Conservation (phyloP, 352 stramenopile genomes). For the Elongisporangium senticosum region DNA sequence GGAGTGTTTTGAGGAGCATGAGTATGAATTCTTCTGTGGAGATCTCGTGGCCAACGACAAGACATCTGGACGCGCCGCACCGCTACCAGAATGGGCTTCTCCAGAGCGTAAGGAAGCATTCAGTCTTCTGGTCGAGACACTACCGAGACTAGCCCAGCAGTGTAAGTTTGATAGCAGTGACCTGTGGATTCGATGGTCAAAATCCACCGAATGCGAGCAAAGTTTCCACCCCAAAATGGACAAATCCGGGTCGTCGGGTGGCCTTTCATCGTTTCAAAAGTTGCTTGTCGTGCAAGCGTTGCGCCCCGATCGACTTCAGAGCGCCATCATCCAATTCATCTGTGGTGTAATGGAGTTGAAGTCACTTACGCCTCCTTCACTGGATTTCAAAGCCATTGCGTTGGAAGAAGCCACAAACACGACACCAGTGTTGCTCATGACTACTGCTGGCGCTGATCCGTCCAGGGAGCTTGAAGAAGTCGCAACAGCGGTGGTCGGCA, state of each 20-base stretch:
- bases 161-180: slow-evolving; percentile 82
- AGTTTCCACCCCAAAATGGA: slow-evolving; percentile 88
- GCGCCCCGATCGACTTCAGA: slow-evolving; percentile 87
- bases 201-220: slow-evolving; percentile 85
- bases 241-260: slow-evolving; percentile 29
- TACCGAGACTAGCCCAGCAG: slow-evolving; percentile 57
- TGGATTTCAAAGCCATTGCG: slow-evolving; percentile 70
- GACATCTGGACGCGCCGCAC: slow-evolving; percentile 9
- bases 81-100: slow-evolving; percentile 73
- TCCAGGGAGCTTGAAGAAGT: slow-evolving; percentile 93
- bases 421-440: slow-evolving; percentile 89
- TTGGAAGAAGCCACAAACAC: slow-evolving; percentile 64
- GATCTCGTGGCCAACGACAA: slow-evolving; percentile 47
- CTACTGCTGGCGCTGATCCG: slow-evolving; percentile 90
- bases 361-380: slow-evolving; percentile 74
- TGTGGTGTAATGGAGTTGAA: slow-evolving; percentile 84
- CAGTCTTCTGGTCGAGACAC: slow-evolving; percentile 57
- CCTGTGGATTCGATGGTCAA: slow-evolving; percentile 89
- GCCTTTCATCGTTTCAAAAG: slow-evolving; percentile 88
- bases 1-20: slow-evolving; percentile 89
- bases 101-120: slow-evolving; percentile 86
- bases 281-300: slow-evolving; percentile 90
- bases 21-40: slow-evolving; percentile 93
- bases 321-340: slow-evolving; percentile 88
- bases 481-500: slow-evolving; percentile 75